Evolutionary conservation across 1,284 basidiomycete genomes (phyloP), one percentile per base, ranked within the genome.

Genomic region (Leccinum cinnamomeum): DNA sequence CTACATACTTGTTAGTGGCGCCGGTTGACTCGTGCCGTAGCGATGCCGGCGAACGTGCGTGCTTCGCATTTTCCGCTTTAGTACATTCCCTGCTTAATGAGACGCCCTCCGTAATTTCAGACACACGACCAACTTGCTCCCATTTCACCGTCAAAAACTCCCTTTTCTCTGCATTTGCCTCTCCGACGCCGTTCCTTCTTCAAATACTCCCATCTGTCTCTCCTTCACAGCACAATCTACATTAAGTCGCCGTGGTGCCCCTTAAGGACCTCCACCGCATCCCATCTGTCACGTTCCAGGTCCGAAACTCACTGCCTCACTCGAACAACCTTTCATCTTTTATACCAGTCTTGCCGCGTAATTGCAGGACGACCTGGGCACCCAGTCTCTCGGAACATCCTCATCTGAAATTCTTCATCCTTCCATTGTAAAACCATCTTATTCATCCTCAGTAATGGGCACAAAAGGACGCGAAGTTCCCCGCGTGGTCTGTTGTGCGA

Each of bases 401-500:
- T 5, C 54, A 10, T 18, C 55, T 37, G 35, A 37, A 14, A 37
- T 37, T 30, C 50, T 12, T 20, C 44, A 18, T 20, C 18, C 44
- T 46, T 46, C 59, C 61, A 62, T 50, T 68, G 41, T 41, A 64
- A 59, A 62, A 62, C n/a, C 62, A 60, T 62, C 59, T 63, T n/a
- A 53, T 59, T 60, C 70, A 35, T 46, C 56, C 53, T 64, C 62
- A 65, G 67, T 67, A 62, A 92, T 91, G 88, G 88, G 86, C 73
- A 90, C 85, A 68, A 90, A 90, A 82, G 89, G 88, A 71, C 87
- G 89, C 68, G 77, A 86, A 62, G 84, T 84, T 53, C 91, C 91
- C 59, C 87, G 91, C 72, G 82, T 92, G 75, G 91, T 93, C 68
- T 93, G 91, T 76, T 93, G 91, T 73, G 91, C 91, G 56, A 92